Conservation (phyloP, 176 grass and related monocot species). For the Dendrocalamus sinicus region DNA sequence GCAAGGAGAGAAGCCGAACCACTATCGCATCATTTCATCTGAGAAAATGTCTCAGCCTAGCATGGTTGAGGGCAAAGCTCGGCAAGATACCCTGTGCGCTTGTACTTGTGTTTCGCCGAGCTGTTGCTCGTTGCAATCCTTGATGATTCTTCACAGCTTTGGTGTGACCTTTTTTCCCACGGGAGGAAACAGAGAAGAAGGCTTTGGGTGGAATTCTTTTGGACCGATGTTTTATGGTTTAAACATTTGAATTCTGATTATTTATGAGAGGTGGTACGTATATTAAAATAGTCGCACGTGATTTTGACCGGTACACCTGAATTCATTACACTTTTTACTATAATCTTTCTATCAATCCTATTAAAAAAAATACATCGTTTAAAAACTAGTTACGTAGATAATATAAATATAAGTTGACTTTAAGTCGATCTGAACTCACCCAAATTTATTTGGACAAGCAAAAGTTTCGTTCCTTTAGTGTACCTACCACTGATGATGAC, state of each 20-base stretch:
- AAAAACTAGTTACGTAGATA: no score
- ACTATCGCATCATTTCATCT: slow-evolving; percentile 4
- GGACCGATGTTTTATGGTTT: no score
- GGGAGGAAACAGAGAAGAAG: not conserved
- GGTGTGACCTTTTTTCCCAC: not conserved
- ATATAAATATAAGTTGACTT: no score
- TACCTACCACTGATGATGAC: slow-evolving; percentile 39
- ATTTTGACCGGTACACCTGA: no score
- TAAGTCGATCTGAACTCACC: no score
- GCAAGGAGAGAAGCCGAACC: not conserved
- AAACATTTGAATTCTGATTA: no score
- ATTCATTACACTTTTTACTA: no score
- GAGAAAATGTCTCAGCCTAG: not conserved
- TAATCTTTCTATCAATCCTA: no score
- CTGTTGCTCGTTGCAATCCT: not conserved
- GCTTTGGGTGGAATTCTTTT: not conserved
- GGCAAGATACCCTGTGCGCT: not conserved
- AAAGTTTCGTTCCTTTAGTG: slow-evolving; percentile 15
- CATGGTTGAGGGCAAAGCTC: not conserved
- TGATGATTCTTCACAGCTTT: not conserved
- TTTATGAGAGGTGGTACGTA: no score
- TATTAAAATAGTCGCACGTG: no score
- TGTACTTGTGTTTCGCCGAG: slow-evolving; percentile 6
- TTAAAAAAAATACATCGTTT: no score
- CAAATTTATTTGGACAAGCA: not conserved